Percentiles rank a stretch among this genome's conserved stretches.
Evolutionary conservation across 306 rosid species (phyloP).

Genomic region (Hippophae tibetana): DNA sequence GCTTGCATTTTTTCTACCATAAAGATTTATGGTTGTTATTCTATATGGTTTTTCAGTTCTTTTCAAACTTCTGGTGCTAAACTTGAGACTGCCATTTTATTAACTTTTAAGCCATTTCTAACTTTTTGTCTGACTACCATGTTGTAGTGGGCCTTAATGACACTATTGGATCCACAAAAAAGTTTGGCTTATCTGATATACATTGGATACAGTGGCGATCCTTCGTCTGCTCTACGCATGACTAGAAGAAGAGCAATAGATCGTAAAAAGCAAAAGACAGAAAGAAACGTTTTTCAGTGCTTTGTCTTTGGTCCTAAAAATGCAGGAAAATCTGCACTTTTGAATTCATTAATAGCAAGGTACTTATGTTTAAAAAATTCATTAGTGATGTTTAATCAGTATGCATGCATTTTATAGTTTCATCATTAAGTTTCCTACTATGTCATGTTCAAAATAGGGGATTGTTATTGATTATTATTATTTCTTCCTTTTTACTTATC

Average conservation of each 20-base stretch:
- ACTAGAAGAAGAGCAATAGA: constrained; percentile 65
- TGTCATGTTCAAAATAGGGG: constrained; percentile 2
- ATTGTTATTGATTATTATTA: constrained; percentile 13
- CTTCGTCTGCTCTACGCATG: constrained; percentile 66
- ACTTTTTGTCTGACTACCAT: not conserved
- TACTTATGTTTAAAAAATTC: constrained; percentile 28
- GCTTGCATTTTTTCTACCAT: not conserved
- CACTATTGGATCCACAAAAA: constrained; percentile 57
- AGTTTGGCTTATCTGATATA: constrained; percentile 80
- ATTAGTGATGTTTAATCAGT: constrained; percentile 13
- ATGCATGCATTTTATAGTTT: not conserved
- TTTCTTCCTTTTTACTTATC: constrained; percentile 13
- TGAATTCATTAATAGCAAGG: constrained; percentile 77
- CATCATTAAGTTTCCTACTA: constrained; percentile 1
- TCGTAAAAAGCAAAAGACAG: constrained; percentile 59
- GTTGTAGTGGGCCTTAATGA: constrained; percentile 96
- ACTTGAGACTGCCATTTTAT: not conserved
- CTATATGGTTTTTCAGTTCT: not conserved
- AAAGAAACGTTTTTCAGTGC: constrained; percentile 78
- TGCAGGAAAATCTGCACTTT: constrained; percentile 78
- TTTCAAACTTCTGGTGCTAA: not conserved
- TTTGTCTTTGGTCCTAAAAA: constrained; percentile 82
- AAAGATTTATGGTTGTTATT: not conserved
- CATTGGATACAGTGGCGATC: constrained; percentile 81
- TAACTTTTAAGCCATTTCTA: not conserved